Evolutionary conservation across 495 filamentous ascomycete species (phyloP), one percentile per base, ranked within the genome.

Genomic region (Hypoxylon fuscum): DNA sequence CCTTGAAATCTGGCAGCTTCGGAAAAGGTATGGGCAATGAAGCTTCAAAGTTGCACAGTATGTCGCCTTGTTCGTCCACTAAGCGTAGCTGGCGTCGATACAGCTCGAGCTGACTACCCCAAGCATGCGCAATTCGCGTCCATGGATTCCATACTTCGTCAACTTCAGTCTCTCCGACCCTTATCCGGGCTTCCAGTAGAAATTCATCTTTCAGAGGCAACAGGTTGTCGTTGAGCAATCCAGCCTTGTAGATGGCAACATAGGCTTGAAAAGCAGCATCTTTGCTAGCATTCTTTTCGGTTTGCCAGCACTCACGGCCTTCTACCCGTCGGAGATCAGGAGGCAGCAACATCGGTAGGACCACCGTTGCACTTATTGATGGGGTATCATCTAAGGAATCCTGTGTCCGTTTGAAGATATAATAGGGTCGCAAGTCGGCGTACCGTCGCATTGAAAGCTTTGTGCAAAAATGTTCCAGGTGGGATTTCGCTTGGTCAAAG

Each of bases 211-310:
- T 71, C 9, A 76, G 58, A 1, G 95, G 94, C 51, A 97, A 77
- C 1, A 97, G 78, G 60, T 96, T 85, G 37, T 96, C 83, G 46
- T 93, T 92, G 17, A 97, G 74, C 18, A 96, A 76, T 0, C 88
- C 88, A 35, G 83, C 87, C 29, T 84, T 55, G 66, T 92, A 86
- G 0, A 98, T 79, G 2, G 80, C 81, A 21, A 81, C 73, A 68
- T 94, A 96, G 10, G 93, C 90, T 65, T 91, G 83, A 49, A 96
- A 95, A 0, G 92, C 90, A 2, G 91, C 88, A 68, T 97, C 95
- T 60, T 88, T 90, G 60, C 79, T 85, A 4, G 95, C 94, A 46
- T 81, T 87, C 34, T 81, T 85, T 70, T 97, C 91, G 1, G 88
- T 89, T 4, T 58, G 69, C 92, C 93, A 97, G 42, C 70, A 56